Conservation (phyloP, 2,329 filamentous ascomycete species). For the Phaeophleospora eucalypticola region DNA sequence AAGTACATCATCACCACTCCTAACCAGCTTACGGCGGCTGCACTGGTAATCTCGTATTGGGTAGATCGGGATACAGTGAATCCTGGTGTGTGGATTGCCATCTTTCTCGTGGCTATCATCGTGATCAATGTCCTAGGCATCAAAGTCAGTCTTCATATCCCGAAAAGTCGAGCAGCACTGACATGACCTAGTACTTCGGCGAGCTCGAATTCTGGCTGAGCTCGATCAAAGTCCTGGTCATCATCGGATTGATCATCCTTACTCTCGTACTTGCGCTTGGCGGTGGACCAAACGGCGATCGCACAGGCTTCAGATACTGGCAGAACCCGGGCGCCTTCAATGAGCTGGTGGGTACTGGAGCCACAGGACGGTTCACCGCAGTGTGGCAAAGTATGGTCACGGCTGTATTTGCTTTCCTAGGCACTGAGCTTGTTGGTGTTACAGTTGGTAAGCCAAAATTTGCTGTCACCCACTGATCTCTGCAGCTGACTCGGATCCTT, state of each 20-base stretch:
- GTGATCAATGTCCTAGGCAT: constrained; percentile 55
- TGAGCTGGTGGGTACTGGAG: constrained; percentile 34
- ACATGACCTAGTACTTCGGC: constrained; percentile 37
- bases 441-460: constrained; percentile 77
- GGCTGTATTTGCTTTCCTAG: constrained; percentile 74
- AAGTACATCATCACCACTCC: constrained; percentile 83
- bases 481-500: neutral
- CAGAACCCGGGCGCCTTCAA: constrained; percentile 44
- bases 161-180: neutral
- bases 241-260: constrained; percentile 44
- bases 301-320: constrained; percentile 42
- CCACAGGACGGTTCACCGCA: constrained; percentile 41
- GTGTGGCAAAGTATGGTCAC: constrained; percentile 57
- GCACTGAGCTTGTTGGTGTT: constrained; percentile 72
- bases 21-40: constrained; percentile 77
- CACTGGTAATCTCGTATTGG: constrained; percentile 78
- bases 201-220: constrained; percentile 50
- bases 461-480: too few species aligned
- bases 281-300: constrained; percentile 29
- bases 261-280: constrained; percentile 33
- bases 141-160: constrained; percentile 35
- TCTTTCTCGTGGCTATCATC: constrained; percentile 44
- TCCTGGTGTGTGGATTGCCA: constrained; percentile 61
- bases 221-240: constrained; percentile 44
- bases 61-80: constrained; percentile 42